Base-by-base conservation (phyloP, 148 eudicot genomes). In the Arbutus unedo region DNA sequence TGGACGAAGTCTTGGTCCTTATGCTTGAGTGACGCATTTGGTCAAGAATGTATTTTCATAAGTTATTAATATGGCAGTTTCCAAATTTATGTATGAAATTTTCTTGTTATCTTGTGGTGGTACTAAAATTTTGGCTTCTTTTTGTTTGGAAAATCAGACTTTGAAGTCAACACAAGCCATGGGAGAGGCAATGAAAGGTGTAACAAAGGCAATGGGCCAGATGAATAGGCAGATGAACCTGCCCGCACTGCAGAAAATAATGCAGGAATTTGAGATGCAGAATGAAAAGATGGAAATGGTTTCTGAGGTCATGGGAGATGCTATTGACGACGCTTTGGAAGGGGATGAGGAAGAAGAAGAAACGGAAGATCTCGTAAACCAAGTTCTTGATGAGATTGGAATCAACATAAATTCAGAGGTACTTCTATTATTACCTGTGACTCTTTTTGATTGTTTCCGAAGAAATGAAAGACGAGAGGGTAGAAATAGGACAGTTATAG, bases 131-230 rank as follows among this genome's bases (percentile, higher is more conserved):
- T 38, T n/a, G 49, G 44, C 10, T 51, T 51, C 1, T 41, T 50
- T 74, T 43, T 62, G 6, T 38, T 8, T 67, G 14, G 51, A 68
- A 48, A 77, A 72, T 38, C 89, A 96, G 99, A 96, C 99, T 41
- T 83, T 96, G 87, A 96, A 96, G 88, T 96, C 99, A 4, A 96
- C 99, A 16, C 99, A 96, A 96, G 99, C 99, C 72, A 96, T 96
- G 99, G 99, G 99, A 77, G 95, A 96, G 87, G 99, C 99, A 31
- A 96, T 96, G 97, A 96, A 93, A 85, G 99, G 99, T 77, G 98
- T 96, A 53, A 96, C 99, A 54, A 96, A 96, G 90, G 99, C 99
- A 45, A 96, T 96, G 98, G 98, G 98, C 68, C 97, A 93, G 85
- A 96, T 96, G 99, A 96, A 94, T 82, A 92, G 92, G 87, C 99